A percentile compares a stretch with the other conserved stretches of the same genome.
phyloP scores from a whole-genome alignment of 768 basidiomycete species.

The Phlebiopsis gigantea region DNA sequence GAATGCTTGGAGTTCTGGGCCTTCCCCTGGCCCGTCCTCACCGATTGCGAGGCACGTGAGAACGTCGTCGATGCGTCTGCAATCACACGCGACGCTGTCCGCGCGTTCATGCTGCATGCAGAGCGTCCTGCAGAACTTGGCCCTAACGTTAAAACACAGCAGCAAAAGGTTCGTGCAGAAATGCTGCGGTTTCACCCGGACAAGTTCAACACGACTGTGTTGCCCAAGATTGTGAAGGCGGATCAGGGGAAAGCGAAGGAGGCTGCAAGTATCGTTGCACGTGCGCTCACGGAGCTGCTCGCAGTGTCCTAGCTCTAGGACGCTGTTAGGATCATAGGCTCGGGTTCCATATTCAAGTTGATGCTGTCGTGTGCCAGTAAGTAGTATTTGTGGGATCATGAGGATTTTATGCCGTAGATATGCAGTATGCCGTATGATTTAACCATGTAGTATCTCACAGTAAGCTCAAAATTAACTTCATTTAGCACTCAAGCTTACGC shows the following conservation, averaged over 20 bases:
- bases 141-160: neutral
- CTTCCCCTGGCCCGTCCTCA: neutral
- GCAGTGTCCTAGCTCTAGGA: neutral
- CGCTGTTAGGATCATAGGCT: neutral
- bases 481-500: no score
- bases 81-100: neutral
- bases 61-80: neutral
- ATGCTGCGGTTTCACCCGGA: conserved; percentile 53
- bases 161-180: conserved; percentile 34
- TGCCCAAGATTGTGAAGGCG: conserved; percentile 26
- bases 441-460: neutral
- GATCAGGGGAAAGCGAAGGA: neutral
- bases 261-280: neutral
- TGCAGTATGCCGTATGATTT: no score
- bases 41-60: neutral
- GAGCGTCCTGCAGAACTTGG: neutral
- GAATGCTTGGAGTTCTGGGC: neutral
- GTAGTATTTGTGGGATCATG: neutral
- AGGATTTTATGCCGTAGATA: no score
- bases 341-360: neutral
- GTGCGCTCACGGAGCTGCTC: neutral
- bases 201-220: conserved; percentile 36
- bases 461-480: no score
- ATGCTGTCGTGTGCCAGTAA: neutral
- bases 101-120: neutral